Evolutionary conservation across 306 rosid species (phyloP), one percentile per base, ranked within the genome.

Genomic region (Urtica urens): DNA sequence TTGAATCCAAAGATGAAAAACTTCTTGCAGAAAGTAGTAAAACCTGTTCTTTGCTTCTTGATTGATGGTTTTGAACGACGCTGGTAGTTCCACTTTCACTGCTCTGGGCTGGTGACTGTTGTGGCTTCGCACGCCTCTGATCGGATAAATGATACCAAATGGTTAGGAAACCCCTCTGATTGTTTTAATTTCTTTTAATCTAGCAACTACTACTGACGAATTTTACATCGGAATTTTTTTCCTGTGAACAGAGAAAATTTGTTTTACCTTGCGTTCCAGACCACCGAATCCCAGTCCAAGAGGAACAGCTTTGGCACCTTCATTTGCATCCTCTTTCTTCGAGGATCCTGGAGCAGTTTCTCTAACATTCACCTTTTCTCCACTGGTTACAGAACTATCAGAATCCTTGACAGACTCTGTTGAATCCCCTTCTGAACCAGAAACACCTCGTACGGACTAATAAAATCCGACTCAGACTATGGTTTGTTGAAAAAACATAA

Each of bases 281-380:
- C 83, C 76, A 66, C 82, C 67, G 41, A 67, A 27, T 55, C 99
- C 99, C 70, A 90, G 68, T 52, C 99, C 99, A 51, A 85, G 85
- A 4, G 99, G 99, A 65, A 66, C 72, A 64, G 78, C 57, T 74
- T 77, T 72, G 30, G 69, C 57, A 50, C 66, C 71, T 63, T 60
- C 82, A 35, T 79, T 51, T 55, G 22, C 57, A 58, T 56, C 65
- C 22, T 45, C 60, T 62, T 68, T 74, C 59, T 49, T 81, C 63
- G 58, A 43, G 41, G 62, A 60, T 52, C 75, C 45, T 20, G 62
- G 62, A 65, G 57, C 52, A 45, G 28, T 75, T 59, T 55, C 65
- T 49, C 43, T 69, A 45, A 42, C 73, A 51, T 63, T 50, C 67
- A 23, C 38, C 42, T 9, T 40, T 28, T 33, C 61, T 72, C 65